These are phyloP conservation scores for Candida sonorensis DNA, from an alignment of 805 yeast species.

Conservation along the genomic window DNA sequence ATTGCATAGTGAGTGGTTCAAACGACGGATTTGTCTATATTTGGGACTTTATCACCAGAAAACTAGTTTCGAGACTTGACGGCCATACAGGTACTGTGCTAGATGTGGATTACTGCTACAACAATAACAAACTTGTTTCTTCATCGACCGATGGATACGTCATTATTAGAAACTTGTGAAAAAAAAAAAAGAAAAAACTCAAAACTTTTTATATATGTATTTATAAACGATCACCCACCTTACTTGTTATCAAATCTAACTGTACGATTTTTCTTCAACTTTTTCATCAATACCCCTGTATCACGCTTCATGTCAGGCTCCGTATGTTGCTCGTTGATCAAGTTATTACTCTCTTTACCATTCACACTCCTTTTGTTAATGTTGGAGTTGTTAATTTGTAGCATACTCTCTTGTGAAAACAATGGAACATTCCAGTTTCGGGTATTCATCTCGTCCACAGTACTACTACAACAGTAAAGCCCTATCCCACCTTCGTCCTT, in stretches of 20 bases:
- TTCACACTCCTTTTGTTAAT: no score
- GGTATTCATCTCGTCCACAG: constrained; percentile 4
- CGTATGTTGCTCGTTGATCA: no score
- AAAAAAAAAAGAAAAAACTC: background rate
- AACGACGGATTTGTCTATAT: constrained; percentile 49
- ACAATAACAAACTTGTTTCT: constrained; percentile 34
- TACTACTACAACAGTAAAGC: constrained; percentile 10
- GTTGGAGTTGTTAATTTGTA: constrained; percentile 20
- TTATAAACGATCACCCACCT: no score
- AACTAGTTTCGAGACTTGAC: constrained; percentile 37
- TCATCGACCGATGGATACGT: constrained; percentile 52
- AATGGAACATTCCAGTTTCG: constrained; percentile 32
- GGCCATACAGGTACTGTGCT: constrained; percentile 62
- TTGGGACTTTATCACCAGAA: constrained; percentile 54
- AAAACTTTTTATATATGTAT: no score
- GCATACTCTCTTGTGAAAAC: constrained; percentile 26
- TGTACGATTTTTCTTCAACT: constrained; percentile 11
- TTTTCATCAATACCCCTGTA: constrained; percentile 10
- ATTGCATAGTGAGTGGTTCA: constrained; percentile 48
- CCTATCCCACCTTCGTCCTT: constrained; percentile 13
- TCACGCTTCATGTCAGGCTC: no score
- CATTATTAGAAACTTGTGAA: constrained; percentile 34
- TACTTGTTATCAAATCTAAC: constrained; percentile 18
- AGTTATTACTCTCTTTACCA: constrained; percentile 1
- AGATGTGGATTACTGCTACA: constrained; percentile 41